phyloP scores from a whole-genome alignment of 495 filamentous ascomycete species.

The Trichocladium uniseriatum region DNA sequence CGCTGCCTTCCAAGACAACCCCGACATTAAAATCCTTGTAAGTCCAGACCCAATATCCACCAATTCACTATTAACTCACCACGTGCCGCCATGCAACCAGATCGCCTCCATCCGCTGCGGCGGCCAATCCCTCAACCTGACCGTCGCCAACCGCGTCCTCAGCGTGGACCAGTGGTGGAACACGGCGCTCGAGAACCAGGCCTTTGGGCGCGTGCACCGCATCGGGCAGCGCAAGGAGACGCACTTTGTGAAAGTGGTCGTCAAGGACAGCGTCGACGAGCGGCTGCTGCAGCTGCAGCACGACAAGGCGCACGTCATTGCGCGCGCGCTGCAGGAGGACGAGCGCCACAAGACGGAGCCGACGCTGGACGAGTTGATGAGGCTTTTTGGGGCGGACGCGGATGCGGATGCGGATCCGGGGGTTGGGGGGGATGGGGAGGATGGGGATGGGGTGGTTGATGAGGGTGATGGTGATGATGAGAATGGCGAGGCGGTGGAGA shows the following conservation, averaged over 20 bases:
- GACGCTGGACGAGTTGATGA: background rate
- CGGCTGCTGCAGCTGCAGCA: background rate
- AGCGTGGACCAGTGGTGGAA: slow-evolving; percentile 3
- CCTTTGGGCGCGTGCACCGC: slow-evolving; percentile 3
- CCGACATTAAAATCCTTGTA: slow-evolving; percentile 1
- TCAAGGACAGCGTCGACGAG: slow-evolving; percentile 1
- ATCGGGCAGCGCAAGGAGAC: slow-evolving; percentile 1
- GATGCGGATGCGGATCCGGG: background rate
- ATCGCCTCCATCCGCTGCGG: slow-evolving; percentile 4
- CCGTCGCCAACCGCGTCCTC: slow-evolving; percentile 1
- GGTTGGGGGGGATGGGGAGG: background rate
- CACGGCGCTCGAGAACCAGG: background rate
- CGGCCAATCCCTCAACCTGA: slow-evolving; percentile 1
- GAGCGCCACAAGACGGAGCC: background rate
- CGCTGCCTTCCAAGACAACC: background rate
- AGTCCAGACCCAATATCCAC: no score
- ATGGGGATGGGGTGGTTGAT: background rate
- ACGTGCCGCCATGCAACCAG: no score
- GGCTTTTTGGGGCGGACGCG: background rate
- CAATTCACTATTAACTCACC: no score
- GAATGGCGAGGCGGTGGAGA: background rate
- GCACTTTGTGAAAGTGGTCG: background rate
- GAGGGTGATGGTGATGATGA: background rate
- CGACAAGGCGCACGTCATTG: background rate
- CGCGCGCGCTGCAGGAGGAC: background rate